Evolutionary conservation across 352 stramenopile species (phyloP).

Genomic region (Globisporangium sylvaticum): DNA sequence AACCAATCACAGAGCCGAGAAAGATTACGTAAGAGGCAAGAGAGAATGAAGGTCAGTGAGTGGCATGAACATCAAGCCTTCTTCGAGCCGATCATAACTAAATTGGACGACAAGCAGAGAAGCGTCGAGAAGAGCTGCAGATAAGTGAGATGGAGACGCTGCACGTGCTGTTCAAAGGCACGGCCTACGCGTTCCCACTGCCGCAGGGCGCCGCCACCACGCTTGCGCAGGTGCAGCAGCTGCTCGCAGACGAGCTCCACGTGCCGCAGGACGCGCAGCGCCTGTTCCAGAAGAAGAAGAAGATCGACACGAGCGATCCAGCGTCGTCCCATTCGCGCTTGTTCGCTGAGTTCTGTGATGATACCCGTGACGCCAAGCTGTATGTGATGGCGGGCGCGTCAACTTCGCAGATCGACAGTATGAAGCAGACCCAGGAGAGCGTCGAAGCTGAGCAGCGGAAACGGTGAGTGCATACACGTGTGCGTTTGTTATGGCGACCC

Average conservation of each 20-base stretch:
- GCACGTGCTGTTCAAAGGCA: slow-evolving; percentile 44
- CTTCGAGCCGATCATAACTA: neutral
- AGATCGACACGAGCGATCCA: slow-evolving; percentile 32
- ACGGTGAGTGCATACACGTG: slow-evolving; percentile 23
- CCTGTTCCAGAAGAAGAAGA: slow-evolving; percentile 52
- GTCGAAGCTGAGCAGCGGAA: slow-evolving; percentile 39
- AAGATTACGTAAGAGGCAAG: too few species aligned
- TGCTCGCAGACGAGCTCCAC: slow-evolving; percentile 25
- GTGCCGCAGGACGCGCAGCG: slow-evolving; percentile 44
- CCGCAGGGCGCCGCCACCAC: slow-evolving; percentile 19
- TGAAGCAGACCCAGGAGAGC: slow-evolving; percentile 41
- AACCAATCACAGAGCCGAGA: too few species aligned
- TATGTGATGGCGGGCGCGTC: slow-evolving; percentile 51
- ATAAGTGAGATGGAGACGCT: slow-evolving; percentile 34
- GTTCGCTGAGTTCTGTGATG: slow-evolving; percentile 28
- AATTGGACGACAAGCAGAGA: neutral
- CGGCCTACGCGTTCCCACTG: slow-evolving; percentile 27
- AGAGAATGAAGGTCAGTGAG: too few species aligned
- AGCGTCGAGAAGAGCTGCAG: neutral
- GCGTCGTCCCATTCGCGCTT: neutral
- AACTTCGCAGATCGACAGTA: slow-evolving; percentile 36
- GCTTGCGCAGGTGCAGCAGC: slow-evolving; percentile 32
- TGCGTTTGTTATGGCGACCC: neutral
- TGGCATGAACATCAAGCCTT: too few species aligned
- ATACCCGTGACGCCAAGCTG: slow-evolving; percentile 20